Conservation (phyloP, 495 filamentous ascomycete species). For the Penicillium antarcticum region DNA sequence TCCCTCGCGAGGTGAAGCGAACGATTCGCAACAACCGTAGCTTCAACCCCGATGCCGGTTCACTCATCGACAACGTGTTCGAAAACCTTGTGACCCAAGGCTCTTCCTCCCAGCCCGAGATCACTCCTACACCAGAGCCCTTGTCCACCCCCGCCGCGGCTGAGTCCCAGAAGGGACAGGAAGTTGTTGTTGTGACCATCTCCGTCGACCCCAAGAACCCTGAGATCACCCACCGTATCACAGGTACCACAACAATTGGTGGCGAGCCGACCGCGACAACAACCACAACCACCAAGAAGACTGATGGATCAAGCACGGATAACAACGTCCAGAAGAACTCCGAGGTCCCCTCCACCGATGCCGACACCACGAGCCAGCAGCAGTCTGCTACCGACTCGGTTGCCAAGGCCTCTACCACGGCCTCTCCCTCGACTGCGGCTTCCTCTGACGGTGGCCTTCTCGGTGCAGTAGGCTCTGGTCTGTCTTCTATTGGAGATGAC, state of each 20-base stretch:
- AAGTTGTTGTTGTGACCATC: conserved; percentile 21
- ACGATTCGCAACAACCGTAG: conserved; percentile 27
- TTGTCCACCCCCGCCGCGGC: neutral
- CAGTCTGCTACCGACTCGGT: neutral
- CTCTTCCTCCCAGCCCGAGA: neutral
- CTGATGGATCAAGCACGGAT: conserved; percentile 8
- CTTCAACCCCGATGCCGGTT: conserved; percentile 1
- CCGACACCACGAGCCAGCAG: conserved; percentile 5
- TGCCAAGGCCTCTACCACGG: neutral
- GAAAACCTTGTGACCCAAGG: neutral
- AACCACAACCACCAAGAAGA: conserved; percentile 8
- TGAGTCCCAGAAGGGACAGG: conserved; percentile 5
- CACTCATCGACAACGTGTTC: neutral
- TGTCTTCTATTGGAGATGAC: neutral
- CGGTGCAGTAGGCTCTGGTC: neutral
- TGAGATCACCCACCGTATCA: conserved; percentile 11
- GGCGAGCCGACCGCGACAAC: conserved; percentile 12
- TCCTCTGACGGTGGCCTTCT: neutral
- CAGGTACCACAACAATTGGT: conserved; percentile 17
- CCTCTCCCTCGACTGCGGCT: neutral
- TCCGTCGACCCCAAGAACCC: conserved; percentile 15
- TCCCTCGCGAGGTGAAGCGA: conserved; percentile 46
- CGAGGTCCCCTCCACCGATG: conserved; percentile 11
- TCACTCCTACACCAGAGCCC: neutral
- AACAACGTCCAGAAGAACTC: neutral